A percentile compares a stretch with the other conserved stretches of the same genome.
Conservation (phyloP, 78 protist species). For the Dictyostelium capitatum region DNA sequence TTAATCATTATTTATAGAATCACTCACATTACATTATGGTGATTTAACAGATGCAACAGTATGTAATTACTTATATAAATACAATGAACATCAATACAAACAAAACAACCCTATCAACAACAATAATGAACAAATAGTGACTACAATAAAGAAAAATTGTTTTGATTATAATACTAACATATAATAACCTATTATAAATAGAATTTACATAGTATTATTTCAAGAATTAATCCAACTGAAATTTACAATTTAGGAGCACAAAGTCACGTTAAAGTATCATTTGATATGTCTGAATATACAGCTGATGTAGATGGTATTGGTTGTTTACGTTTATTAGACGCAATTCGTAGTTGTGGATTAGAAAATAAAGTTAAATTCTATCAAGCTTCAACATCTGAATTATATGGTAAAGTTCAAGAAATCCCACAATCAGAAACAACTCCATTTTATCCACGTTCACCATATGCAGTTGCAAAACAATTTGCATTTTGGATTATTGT, state of each 20-base stretch:
- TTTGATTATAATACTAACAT: not conserved
- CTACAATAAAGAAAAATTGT: no score
- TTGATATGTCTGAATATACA: conserved; percentile 96
- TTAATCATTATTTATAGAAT: not conserved
- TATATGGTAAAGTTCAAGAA: conserved; percentile 95
- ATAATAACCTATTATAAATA: not conserved
- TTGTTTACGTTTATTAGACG: conserved; percentile 94
- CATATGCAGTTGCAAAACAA: conserved; percentile 96
- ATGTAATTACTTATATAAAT: not conserved
- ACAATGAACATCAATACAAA: not conserved
- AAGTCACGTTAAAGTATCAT: conserved; percentile 88
- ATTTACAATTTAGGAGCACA: conserved; percentile 96
- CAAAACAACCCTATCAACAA: not conserved
- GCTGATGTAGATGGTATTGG: conserved; percentile 95
- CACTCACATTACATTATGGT: conserved; percentile 90
- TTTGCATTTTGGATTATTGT: conserved; percentile 95
- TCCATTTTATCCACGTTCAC: conserved; percentile 98
- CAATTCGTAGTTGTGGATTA: conserved; percentile 92
- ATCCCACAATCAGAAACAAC: conserved; percentile 94
- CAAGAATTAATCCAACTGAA: conserved; percentile 87
- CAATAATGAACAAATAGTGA: no score
- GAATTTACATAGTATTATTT: conserved; percentile 78
- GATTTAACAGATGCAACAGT: conserved; percentile 93
- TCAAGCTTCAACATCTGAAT: conserved; percentile 96
- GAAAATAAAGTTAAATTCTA: conserved; percentile 80